Evolutionary conservation across 768 basidiomycete genomes (phyloP).

Genomic region (Boletus tylopilopsis): DNA sequence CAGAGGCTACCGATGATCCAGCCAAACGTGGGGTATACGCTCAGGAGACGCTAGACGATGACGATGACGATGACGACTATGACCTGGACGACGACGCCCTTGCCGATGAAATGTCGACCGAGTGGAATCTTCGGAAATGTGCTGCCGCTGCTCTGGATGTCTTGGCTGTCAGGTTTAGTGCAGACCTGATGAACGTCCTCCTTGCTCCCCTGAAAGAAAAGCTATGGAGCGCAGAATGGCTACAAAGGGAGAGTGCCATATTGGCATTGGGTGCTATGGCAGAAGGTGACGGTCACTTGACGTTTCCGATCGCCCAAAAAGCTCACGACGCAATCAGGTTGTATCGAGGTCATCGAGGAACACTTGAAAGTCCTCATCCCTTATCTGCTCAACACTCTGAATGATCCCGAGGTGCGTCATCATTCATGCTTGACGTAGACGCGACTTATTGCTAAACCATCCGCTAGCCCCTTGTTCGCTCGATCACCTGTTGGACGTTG

Average conservation of each 20-base stretch:
- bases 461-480: slow-evolving; percentile 88
- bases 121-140: slow-evolving; percentile 99
- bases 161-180: slow-evolving; percentile 87
- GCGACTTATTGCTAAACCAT: slow-evolving; percentile 1
- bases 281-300: slow-evolving; percentile 61
- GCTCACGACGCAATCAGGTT: slow-evolving; percentile 52
- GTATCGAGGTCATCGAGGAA: slow-evolving; percentile 92
- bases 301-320: not conserved
- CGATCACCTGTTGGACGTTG: slow-evolving; percentile 99
- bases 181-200: slow-evolving; percentile 85
- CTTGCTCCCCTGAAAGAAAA: slow-evolving; percentile 89
- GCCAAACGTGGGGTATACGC: slow-evolving; percentile 63
- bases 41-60: slow-evolving; percentile 77
- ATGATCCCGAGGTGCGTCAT: slow-evolving; percentile 78
- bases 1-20: slow-evolving; percentile 35
- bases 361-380: slow-evolving; percentile 93
- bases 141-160: slow-evolving; percentile 97
- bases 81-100: slow-evolving; percentile 83
- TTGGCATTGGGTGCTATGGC: slow-evolving; percentile 97
- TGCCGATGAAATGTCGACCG: slow-evolving; percentile 94
- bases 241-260: slow-evolving; percentile 93
- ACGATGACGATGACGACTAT: slow-evolving; percentile 86
- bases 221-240: slow-evolving; percentile 90
- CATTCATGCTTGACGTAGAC: not conserved
- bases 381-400: slow-evolving; percentile 86